Conservation (phyloP, 306 rosid species). For the Cucumis hystrix region DNA sequence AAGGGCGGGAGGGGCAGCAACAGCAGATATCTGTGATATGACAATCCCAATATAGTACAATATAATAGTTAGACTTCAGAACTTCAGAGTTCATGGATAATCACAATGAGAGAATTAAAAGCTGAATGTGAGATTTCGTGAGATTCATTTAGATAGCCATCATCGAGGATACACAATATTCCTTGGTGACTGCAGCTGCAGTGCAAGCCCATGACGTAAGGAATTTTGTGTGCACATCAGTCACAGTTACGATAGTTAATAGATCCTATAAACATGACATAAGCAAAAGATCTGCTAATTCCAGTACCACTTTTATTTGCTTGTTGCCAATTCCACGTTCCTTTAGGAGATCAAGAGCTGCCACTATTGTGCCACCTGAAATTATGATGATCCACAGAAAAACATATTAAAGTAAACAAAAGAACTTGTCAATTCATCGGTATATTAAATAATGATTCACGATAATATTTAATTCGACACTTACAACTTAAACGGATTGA, state of each 20-base stretch:
- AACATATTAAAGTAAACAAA: not conserved
- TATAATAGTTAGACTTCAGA: not conserved
- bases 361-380: slow-evolving; percentile 82
- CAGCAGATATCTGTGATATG: slow-evolving; percentile 71
- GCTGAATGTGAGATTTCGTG: not conserved
- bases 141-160: too few species aligned
- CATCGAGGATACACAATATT: not conserved
- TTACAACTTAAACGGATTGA: too few species aligned
- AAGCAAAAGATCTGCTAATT: not conserved
- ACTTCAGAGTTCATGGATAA: not conserved
- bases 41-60: not conserved
- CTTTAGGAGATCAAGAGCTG: slow-evolving; percentile 57
- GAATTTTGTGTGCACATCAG: not conserved
- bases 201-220: not conserved
- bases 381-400: slow-evolving; percentile 3
- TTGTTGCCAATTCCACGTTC: slow-evolving; percentile 59
- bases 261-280: not conserved
- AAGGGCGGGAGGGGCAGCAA: slow-evolving; percentile 89
- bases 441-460: not conserved
- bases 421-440: not conserved
- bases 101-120: not conserved
- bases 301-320: slow-evolving; percentile 75
- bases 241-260: not conserved
- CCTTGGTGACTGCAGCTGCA: not conserved
- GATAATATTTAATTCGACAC: too few species aligned